Evolutionary conservation across 1,284 basidiomycete genomes (phyloP).

Genomic region (Tausonia pullulans): DNA sequence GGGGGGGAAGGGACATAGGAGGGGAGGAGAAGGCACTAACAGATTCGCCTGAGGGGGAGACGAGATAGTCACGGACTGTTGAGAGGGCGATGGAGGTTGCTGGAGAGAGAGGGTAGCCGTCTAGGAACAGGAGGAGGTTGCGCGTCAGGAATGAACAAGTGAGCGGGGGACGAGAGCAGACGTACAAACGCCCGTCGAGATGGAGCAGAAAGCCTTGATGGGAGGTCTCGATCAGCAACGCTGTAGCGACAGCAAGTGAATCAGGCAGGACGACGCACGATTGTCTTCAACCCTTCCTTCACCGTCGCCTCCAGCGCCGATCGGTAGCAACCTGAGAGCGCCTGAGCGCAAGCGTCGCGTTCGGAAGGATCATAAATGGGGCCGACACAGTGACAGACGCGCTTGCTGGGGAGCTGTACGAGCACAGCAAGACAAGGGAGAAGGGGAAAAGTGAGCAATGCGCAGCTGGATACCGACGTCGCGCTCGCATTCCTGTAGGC

Average conservation of each 20-base stretch:
- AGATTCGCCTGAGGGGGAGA: too few species aligned
- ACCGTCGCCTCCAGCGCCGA: conserved; percentile 47
- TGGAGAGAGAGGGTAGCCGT: too few species aligned
- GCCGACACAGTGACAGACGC: conserved; percentile 39
- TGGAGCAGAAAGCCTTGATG: conserved; percentile 59
- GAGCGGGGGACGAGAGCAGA: conserved; percentile 26
- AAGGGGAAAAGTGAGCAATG: background rate
- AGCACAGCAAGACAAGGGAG: background rate
- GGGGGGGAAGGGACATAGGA: too few species aligned
- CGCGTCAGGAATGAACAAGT: too few species aligned
- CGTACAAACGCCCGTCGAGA: conserved; percentile 68
- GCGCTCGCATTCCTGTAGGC: conserved; percentile 24
- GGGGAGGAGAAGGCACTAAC: too few species aligned
- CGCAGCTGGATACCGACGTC: background rate
- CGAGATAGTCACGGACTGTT: too few species aligned
- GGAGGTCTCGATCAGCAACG: background rate
- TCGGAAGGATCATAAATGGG: conserved; percentile 47
- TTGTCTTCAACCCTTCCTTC: conserved; percentile 46
- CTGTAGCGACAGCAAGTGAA: background rate
- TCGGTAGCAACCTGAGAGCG: conserved; percentile 55
- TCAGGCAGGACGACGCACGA: conserved; percentile 38
- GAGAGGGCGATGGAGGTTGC: too few species aligned
- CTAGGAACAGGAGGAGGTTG: too few species aligned
- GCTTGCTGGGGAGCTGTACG: background rate
- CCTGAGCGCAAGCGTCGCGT: conserved; percentile 39